phyloP scores from a whole-genome alignment of 768 basidiomycete genomes.

The Kwoniella heveanensis region DNA sequence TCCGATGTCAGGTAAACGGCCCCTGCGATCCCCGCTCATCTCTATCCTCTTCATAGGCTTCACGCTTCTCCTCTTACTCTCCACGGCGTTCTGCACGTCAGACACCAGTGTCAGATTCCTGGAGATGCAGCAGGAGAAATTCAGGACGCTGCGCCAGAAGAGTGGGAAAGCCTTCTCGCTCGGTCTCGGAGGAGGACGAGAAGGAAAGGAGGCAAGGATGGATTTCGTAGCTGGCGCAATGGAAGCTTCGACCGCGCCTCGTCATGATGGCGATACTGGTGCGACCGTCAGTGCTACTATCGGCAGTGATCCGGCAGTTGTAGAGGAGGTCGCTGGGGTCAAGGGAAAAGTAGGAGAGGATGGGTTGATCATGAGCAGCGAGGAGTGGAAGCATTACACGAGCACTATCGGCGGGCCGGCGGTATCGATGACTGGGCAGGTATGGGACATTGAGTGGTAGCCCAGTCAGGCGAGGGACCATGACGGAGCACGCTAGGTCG shows the following conservation, averaged over 20 bases:
- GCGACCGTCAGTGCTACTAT: not conserved
- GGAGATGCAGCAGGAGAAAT: constrained; percentile 9
- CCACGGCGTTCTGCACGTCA: constrained; percentile 13
- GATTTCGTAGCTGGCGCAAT: not conserved
- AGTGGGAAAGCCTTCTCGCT: not conserved
- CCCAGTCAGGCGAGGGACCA: no score
- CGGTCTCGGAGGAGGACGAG: not conserved
- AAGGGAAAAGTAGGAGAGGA: not conserved
- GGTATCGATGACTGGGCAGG: not conserved
- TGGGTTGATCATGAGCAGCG: not conserved
- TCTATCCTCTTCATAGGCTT: constrained; percentile 15
- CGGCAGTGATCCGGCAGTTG: no score
- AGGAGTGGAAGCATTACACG: constrained; percentile 6
- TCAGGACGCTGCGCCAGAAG: not conserved
- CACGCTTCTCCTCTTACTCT: constrained; percentile 12
- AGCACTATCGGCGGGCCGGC: constrained; percentile 1
- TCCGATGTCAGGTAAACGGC: constrained; percentile 12
- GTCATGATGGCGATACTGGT: not conserved
- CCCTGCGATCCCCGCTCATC: constrained; percentile 9
- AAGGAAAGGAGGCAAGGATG: not conserved
- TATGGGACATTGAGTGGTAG: constrained; percentile 4
- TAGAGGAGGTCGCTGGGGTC: no score
- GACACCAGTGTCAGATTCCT: not conserved
- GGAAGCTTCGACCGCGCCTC: not conserved
- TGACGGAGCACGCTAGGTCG: no score